Percentiles rank a stretch among this genome's conserved stretches.
Conservation (phyloP, 371 early-diverging fungal species). For the Mucor irregularis region DNA sequence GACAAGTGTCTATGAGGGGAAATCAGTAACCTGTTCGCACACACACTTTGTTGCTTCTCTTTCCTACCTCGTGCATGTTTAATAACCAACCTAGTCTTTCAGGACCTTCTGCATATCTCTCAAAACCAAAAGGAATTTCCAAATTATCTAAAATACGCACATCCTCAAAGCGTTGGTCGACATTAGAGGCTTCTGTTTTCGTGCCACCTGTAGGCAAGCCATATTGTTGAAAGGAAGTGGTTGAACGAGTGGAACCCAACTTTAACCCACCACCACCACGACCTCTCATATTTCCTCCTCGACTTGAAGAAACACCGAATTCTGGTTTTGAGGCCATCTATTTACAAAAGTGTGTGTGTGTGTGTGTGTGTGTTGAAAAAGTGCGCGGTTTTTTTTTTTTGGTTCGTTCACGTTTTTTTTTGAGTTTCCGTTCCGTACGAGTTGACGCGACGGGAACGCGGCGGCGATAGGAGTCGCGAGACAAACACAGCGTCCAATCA, state of each 20-base stretch:
- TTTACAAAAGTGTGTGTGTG: too few relatives aligned
- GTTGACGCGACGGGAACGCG: too few relatives aligned
- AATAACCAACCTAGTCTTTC: constrained; percentile 91
- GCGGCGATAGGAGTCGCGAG: too few relatives aligned
- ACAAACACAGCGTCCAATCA: too few relatives aligned
- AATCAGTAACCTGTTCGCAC: not conserved
- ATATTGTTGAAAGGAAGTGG: constrained; percentile 16
- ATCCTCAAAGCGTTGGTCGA: constrained; percentile 49
- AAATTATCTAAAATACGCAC: constrained; percentile 53
- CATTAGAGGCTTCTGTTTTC: constrained; percentile 25
- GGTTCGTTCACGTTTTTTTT: not conserved
- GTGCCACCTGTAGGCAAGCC: constrained; percentile 16
- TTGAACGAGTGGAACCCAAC: constrained; percentile 28
- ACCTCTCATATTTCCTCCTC: constrained; percentile 5
- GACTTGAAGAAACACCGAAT: constrained; percentile 29
- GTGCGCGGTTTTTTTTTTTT: too few relatives aligned
- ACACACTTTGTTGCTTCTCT: not conserved
- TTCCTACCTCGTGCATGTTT: constrained; percentile 87
- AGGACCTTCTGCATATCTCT: constrained; percentile 77
- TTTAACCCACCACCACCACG: not conserved
- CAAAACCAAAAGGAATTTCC: constrained; percentile 83
- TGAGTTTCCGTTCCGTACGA: not conserved
- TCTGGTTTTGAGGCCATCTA: constrained; percentile 28
- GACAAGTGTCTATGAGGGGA: constrained; percentile 51
- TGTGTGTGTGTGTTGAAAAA: not conserved